A percentile compares a stretch with the other conserved stretches of the same genome.
Evolutionary conservation across 116 monocot genomes (phyloP).

Genomic region (Cymodocea nodosa): DNA sequence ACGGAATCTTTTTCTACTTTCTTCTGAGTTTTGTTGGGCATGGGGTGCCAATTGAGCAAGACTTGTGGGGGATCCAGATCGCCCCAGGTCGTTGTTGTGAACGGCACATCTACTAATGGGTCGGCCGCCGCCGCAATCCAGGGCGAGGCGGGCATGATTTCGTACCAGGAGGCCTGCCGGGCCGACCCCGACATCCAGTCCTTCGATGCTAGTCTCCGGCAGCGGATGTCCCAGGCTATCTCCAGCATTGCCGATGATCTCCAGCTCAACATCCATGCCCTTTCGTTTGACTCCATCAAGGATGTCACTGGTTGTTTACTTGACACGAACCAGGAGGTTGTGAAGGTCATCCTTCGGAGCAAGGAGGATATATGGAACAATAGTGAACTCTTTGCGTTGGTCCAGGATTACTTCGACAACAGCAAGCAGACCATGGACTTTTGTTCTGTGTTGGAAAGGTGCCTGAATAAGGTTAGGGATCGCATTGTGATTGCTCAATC

Average conservation of each 20-base stretch:
- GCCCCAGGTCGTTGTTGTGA: not conserved
- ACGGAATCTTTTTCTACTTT: not conserved
- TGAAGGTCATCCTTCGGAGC: constrained; percentile 58
- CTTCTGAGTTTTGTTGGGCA: not conserved
- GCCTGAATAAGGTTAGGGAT: constrained; percentile 51
- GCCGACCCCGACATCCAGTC: constrained; percentile 43
- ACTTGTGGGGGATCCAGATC: not conserved
- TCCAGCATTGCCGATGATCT: constrained; percentile 55
- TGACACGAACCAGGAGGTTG: constrained; percentile 72
- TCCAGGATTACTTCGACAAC: constrained; percentile 71
- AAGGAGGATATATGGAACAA: constrained; percentile 67
- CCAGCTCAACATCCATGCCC: constrained; percentile 25
- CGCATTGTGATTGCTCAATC: constrained; percentile 39
- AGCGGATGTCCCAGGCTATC: constrained; percentile 50
- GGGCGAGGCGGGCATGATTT: constrained; percentile 29
- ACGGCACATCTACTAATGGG: not conserved
- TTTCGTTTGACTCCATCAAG: constrained; percentile 57
- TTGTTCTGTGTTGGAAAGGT: constrained; percentile 52
- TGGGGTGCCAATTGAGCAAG: not conserved
- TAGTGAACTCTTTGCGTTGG: constrained; percentile 53
- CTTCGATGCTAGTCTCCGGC: constrained; percentile 53
- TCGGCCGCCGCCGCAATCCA: constrained; percentile 2
- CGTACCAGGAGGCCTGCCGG: constrained; percentile 50
- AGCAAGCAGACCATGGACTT: constrained; percentile 66
- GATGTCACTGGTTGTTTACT: constrained; percentile 67